Conservation (phyloP, 202 grass and related monocot genomes). For the Carex sylvatica region DNA sequence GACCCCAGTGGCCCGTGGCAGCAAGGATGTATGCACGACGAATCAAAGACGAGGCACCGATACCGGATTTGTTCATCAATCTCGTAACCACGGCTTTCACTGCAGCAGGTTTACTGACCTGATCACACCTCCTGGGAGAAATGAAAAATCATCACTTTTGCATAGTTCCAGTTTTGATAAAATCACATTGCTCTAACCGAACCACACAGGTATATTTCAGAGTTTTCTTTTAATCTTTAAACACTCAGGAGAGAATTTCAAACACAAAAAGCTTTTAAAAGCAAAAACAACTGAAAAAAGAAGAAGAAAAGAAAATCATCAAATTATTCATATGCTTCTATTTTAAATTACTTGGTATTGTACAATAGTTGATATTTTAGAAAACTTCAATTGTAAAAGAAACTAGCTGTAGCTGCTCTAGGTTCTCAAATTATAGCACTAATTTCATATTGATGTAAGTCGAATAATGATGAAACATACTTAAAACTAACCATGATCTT, state of each 20-base stretch:
- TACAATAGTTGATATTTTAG: no score
- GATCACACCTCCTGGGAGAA: conserved; percentile 40
- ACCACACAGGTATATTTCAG: conserved; percentile 38
- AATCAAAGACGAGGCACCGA: conserved; percentile 48
- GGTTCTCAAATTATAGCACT: no score
- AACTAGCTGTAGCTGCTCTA: no score
- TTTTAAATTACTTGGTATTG: no score
- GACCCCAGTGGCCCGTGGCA: conserved; percentile 63
- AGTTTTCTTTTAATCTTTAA: conserved; percentile 65
- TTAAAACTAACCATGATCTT: no score
- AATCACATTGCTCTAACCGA: conserved; percentile 31
- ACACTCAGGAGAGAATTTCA: conserved; percentile 73
- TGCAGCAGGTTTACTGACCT: conserved; percentile 74
- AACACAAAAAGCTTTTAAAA: conserved; percentile 75
- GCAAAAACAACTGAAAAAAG: no score
- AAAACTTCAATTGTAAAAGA: no score
- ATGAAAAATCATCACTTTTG: conserved; percentile 45
- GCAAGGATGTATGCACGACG: conserved; percentile 64
- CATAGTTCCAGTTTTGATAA: conserved; percentile 53
- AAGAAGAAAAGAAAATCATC: no score
- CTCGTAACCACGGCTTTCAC: conserved; percentile 40
- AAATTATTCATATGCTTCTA: no score
- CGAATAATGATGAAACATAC: no score
- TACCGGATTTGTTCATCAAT: conserved; percentile 64
- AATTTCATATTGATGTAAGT: no score